These are phyloP conservation scores for Pluteus cervinus DNA, from an alignment of 768 basidiomycete species.

Conservation along the genomic window DNA sequence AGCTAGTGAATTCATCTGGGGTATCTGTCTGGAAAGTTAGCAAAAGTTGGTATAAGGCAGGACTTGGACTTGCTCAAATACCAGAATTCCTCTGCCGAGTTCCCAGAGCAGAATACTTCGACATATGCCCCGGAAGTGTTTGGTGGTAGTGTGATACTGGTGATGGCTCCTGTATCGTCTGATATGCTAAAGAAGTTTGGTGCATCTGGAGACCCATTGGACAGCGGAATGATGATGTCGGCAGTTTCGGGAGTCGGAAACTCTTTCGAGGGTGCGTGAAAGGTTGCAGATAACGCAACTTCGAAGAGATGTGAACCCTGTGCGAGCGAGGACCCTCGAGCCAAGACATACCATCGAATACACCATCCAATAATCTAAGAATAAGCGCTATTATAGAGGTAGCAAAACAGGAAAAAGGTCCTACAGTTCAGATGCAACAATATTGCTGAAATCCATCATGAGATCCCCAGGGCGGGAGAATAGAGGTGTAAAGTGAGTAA, in stretches of 20 bases:
- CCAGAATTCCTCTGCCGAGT: not conserved
- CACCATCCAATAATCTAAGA: no score
- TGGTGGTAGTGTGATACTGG: not conserved
- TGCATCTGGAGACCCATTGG: not conserved
- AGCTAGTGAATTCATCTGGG: conserved; percentile 1
- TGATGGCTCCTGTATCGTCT: not conserved
- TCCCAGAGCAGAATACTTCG: not conserved
- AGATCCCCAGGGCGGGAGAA: conserved; percentile 50
- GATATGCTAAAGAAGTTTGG: not conserved
- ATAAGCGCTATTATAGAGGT: no score
- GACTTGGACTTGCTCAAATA: not conserved
- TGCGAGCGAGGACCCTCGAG: no score
- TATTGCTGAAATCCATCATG: conserved; percentile 56
- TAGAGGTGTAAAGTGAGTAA: conserved; percentile 51
- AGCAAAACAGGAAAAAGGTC: not conserved
- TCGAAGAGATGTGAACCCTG: no score
- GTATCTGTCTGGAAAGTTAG: conserved; percentile 4
- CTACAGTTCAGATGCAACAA: conserved; percentile 34
- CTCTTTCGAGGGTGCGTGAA: not conserved
- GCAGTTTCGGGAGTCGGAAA: not conserved
- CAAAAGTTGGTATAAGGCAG: not conserved
- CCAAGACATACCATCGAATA: no score
- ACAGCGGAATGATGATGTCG: not conserved
- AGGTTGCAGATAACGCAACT: not conserved
- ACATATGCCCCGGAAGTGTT: not conserved